A percentile compares a stretch with the other conserved stretches of the same genome.
These are phyloP conservation scores for Sequoiadendron giganteum DNA, from an alignment of 75 land plant species.

Conservation along the genomic window DNA sequence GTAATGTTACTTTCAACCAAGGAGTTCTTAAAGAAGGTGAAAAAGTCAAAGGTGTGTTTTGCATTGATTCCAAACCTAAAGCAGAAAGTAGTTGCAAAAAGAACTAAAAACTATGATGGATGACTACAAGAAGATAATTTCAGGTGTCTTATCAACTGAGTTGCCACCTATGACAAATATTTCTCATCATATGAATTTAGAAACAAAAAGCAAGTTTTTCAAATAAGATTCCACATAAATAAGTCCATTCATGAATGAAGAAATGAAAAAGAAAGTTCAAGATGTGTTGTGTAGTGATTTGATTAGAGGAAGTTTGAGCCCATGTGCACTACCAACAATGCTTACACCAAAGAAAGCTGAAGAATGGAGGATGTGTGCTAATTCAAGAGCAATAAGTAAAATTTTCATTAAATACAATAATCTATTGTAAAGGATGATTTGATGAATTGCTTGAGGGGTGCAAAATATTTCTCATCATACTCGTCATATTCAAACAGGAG, in stretches of 20 bases:
- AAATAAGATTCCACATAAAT: neutral
- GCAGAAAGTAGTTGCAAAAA: neutral
- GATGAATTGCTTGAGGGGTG: neutral
- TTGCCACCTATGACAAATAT: no score
- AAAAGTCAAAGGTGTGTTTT: neutral
- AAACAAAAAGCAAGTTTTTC: neutral
- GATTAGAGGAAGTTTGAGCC: neutral
- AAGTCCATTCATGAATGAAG: neutral
- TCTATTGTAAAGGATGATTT: no score
- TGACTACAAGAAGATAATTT: neutral
- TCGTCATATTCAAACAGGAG: no score
- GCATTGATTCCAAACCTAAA: neutral
- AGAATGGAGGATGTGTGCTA: neutral
- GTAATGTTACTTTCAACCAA: neutral
- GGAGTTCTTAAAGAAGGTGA: neutral
- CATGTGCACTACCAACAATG: neutral
- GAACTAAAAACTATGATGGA: no score
- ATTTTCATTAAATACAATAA: no score
- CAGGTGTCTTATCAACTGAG: no score
- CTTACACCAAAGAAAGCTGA: neutral
- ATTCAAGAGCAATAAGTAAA: no score
- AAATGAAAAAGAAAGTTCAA: neutral
- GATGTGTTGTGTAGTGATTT: neutral
- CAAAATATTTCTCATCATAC: neutral
- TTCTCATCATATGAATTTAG: neutral